A percentile compares a stretch with the other conserved stretches of the same genome.
Conservation (phyloP, 1,139 yeast species). For the Candida albicans region DNA sequence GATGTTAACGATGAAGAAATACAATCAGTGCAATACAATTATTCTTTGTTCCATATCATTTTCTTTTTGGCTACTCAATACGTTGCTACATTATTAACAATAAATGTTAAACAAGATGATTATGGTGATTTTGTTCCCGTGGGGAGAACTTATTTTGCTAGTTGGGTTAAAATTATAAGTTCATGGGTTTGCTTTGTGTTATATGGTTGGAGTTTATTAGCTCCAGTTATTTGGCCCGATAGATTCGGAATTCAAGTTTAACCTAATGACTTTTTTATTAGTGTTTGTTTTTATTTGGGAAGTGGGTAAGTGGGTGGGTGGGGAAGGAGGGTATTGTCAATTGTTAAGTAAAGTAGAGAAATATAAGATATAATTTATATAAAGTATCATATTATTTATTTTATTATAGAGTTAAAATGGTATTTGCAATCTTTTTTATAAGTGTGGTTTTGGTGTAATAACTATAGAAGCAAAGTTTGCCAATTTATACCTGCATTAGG, state of each 20-base stretch:
- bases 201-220: conserved; percentile 88
- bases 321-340: no score
- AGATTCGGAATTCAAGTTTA: conserved; percentile 55
- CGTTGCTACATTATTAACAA: conserved; percentile 90
- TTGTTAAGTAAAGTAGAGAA: no score
- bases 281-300: background rate
- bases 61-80: conserved; percentile 96
- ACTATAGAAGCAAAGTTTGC: background rate
- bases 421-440: background rate
- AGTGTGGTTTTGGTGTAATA: background rate
- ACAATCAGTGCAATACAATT: conserved; percentile 76
- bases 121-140: conserved; percentile 93
- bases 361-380: no score
- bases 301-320: no score
- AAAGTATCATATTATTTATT: no score
- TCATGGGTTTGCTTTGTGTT: conserved; percentile 89
- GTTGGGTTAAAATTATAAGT: conserved; percentile 90
- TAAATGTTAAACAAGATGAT: conserved; percentile 83
- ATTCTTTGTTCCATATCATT: conserved; percentile 83
- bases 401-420: background rate
- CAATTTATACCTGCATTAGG: conserved; percentile 21
- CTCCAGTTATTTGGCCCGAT: conserved; percentile 90
- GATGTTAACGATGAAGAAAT: conserved; percentile 58
- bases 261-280: background rate
- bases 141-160: conserved; percentile 92